Conservation (phyloP, 306 rosid species). For the Cercis canadensis region DNA sequence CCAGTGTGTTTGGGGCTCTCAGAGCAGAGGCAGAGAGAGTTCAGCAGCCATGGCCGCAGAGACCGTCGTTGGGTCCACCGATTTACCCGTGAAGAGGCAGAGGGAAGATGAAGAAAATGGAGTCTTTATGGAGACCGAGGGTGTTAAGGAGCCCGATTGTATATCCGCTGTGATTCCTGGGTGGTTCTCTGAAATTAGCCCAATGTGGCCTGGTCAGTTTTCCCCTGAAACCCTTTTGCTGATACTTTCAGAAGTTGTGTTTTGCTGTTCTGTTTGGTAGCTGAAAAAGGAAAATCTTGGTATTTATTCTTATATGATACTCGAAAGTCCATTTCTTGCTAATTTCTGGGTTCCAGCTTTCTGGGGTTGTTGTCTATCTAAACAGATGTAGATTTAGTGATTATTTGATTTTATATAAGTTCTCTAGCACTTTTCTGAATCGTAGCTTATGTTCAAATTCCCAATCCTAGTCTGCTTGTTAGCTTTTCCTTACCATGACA, state of each 20-base stretch:
- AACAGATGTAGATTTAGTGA: constrained; percentile 21
- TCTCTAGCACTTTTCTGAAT: background rate
- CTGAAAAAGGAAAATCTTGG: background rate
- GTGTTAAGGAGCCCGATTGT: constrained; percentile 40
- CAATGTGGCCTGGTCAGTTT: constrained; percentile 98
- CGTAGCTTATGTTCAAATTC: background rate
- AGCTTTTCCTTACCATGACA: background rate
- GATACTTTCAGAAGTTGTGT: background rate
- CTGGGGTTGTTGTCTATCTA: constrained; percentile 9
- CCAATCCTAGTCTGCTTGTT: background rate
- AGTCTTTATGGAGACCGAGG: constrained; percentile 42
- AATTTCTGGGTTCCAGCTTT: background rate
- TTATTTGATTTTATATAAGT: constrained; percentile 7
- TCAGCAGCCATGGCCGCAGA: constrained; percentile 62
- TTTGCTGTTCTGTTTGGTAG: constrained; percentile 22
- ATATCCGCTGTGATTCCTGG: constrained; percentile 84
- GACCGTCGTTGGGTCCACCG: constrained; percentile 36
- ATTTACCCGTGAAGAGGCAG: constrained; percentile 67
- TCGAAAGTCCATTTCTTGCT: background rate
- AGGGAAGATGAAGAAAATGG: constrained; percentile 66
- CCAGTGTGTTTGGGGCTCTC: background rate
- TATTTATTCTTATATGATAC: background rate
- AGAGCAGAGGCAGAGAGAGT: background rate
- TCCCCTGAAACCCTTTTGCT: constrained; percentile 6
- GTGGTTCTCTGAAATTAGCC: constrained; percentile 98